A percentile compares a stretch with the other conserved stretches of the same genome.
These are phyloP conservation scores for Nothophytophthora sp. DNA, from an alignment of 352 stramenopile genomes.

Conservation along the genomic window DNA sequence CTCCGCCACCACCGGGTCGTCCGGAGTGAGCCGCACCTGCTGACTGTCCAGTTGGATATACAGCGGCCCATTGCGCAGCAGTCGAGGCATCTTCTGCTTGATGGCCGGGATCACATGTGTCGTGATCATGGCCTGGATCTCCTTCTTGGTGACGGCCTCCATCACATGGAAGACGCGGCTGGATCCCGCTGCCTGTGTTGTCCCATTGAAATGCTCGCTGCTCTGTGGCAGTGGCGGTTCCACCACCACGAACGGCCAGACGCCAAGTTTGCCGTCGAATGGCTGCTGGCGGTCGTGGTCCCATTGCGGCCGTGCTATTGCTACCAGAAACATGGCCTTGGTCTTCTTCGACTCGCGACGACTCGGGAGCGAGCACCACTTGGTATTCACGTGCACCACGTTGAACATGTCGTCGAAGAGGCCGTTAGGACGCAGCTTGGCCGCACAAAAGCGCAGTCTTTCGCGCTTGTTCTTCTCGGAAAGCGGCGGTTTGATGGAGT, in stretches of 20 bases:
- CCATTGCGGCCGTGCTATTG: slow-evolving; percentile 42
- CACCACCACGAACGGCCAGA: slow-evolving; percentile 30
- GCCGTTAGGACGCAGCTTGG: slow-evolving; percentile 34
- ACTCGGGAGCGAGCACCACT: slow-evolving; percentile 30
- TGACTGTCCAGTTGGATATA: slow-evolving; percentile 43
- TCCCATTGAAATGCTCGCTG: slow-evolving; percentile 7
- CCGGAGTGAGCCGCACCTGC: slow-evolving; percentile 33
- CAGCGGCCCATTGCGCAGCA: slow-evolving; percentile 14
- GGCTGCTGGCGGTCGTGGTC: slow-evolving; percentile 24
- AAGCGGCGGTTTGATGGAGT: slow-evolving; percentile 32
- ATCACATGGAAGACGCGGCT: slow-evolving; percentile 19
- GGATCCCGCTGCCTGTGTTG: slow-evolving; percentile 4
- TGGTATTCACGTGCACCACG: slow-evolving; percentile 45
- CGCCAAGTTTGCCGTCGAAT: slow-evolving; percentile 48
- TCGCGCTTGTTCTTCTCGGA: slow-evolving; percentile 45
- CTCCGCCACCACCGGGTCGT: slow-evolving; percentile 31
- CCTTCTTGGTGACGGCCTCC: slow-evolving; percentile 29
- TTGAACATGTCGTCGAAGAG: slow-evolving; percentile 47
- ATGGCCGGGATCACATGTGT: slow-evolving; percentile 38
- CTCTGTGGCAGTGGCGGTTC: slow-evolving; percentile 12
- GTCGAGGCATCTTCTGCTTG: slow-evolving; percentile 31
- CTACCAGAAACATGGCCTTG: slow-evolving; percentile 43
- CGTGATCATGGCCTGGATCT: slow-evolving; percentile 37
- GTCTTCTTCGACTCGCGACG: slow-evolving; percentile 30
- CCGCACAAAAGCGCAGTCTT: slow-evolving; percentile 30